These are phyloP conservation scores for Ceratocystis huliohia DNA, from an alignment of 2,329 filamentous ascomycete species.

Conservation along the genomic window DNA sequence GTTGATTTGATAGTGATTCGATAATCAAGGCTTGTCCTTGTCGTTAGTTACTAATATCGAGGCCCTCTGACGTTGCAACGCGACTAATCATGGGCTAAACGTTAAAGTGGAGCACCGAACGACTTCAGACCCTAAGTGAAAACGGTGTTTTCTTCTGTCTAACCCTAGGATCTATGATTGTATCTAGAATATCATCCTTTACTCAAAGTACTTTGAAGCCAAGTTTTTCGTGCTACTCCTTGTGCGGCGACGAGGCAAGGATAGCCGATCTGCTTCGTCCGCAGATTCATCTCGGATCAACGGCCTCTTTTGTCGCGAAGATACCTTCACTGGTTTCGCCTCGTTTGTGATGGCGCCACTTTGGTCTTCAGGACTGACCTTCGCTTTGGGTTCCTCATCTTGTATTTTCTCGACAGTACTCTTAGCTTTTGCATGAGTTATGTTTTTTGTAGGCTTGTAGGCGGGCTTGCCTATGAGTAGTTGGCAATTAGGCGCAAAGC, in stretches of 20 bases:
- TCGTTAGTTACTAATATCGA: no score
- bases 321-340: constrained; percentile 4
- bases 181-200: not conserved
- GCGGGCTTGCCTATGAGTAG: not conserved
- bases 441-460: not conserved
- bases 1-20: not conserved
- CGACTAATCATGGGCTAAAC: not conserved
- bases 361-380: not conserved
- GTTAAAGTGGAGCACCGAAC: not conserved
- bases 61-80: not conserved
- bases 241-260: not conserved
- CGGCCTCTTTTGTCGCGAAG: constrained; percentile 21
- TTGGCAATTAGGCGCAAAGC: constrained; percentile 72
- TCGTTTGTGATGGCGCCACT: constrained; percentile 10
- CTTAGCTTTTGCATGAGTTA: not conserved
- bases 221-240: not conserved
- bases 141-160: not conserved
- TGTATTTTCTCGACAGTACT: not conserved
- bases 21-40: not conserved
- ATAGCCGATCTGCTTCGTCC: constrained; percentile 15
- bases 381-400: not conserved
- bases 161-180: not conserved
- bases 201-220: not conserved
- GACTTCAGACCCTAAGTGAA: not conserved
- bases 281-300: constrained; percentile 26